These are phyloP conservation scores for Tricholoma matsutake DNA, from an alignment of 768 basidiomycete species.

Conservation along the genomic window DNA sequence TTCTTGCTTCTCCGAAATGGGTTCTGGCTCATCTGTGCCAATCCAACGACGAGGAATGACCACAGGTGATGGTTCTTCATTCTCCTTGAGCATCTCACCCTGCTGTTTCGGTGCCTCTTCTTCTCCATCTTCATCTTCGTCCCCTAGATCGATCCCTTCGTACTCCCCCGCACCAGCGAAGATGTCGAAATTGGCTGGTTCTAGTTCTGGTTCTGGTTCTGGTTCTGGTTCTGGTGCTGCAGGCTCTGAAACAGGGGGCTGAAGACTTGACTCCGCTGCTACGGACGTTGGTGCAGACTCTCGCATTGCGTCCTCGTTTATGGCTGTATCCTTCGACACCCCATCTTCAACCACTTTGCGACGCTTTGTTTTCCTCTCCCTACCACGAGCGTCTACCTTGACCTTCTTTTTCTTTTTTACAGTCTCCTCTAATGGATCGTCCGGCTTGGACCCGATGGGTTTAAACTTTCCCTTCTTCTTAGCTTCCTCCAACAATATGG, in stretches of 20 bases:
- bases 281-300: not conserved
- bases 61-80: constrained; percentile 10
- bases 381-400: constrained; percentile 35
- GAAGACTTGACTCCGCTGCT: not conserved
- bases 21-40: constrained; percentile 35
- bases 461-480: constrained; percentile 52
- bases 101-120: not conserved
- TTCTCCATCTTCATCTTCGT: constrained; percentile 35
- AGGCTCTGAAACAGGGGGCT: not conserved
- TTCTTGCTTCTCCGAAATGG: constrained; percentile 12
- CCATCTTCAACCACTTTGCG: constrained; percentile 38
- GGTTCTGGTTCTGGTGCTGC: constrained; percentile 23
- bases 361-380: constrained; percentile 61
- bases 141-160: constrained; percentile 58
- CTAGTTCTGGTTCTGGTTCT: constrained; percentile 22
- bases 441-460: constrained; percentile 68
- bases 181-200: constrained; percentile 75
- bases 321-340: constrained; percentile 19
- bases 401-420: constrained; percentile 53
- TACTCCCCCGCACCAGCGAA: constrained; percentile 87
- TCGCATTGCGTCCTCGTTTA: constrained; percentile 21
- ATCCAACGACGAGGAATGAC: constrained; percentile 42
- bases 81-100: not conserved
- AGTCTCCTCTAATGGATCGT: constrained; percentile 35
- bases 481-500: constrained; percentile 36